Evolutionary conservation across 164 flowering plant genomes (phyloP), one percentile per base, ranked within the genome.

Genomic region (Brasenia schreberi): DNA sequence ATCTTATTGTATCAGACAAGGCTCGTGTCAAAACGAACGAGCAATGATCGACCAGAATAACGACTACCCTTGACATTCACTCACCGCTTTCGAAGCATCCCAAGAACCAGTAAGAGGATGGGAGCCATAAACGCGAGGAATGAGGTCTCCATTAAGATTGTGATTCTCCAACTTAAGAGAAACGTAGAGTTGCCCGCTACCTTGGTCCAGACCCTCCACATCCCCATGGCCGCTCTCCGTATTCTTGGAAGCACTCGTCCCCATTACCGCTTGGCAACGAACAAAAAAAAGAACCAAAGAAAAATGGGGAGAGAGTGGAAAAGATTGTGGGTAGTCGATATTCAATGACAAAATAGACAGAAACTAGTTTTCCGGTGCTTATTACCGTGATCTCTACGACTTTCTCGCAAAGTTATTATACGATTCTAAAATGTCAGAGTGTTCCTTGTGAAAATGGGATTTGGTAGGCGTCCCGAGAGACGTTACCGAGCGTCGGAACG

Each of bases 91-190:
- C 18, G 91, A 86, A 18, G 89, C 65, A 70, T 94, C 99, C 92
- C 96, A 91, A 27, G 95, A 89, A 74, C 97, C 97, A 19, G 91
- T 79, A 33, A 94, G 88, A 58, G 99, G 96, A 9, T 80, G 95
- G 19, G 97, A 91, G 70, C 99, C 99, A 64, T 81, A 91, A 44
- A 94, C 89, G 43, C 89, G 97, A 72, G 99, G 97, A 14, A 83
- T 69, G 74, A 91, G 87, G 7, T 89, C 87, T 27, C 79, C 83
- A 59, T 80, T 81, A 61, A 70, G 82, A 68, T 70, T 86, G 74
- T 74, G 79, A 71, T 89, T 85, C 87, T 89, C 93, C 98, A 94
- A 89, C 70, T 87, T 91, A 39, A 94, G 75, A 4, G 97, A 93
- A 2, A 93, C 88, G 27, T 89, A 88, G 53, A 94, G 90, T 68